Evolutionary conservation across 75 land plant genomes (phyloP).

Genomic region (Ceratopteris richardii): DNA sequence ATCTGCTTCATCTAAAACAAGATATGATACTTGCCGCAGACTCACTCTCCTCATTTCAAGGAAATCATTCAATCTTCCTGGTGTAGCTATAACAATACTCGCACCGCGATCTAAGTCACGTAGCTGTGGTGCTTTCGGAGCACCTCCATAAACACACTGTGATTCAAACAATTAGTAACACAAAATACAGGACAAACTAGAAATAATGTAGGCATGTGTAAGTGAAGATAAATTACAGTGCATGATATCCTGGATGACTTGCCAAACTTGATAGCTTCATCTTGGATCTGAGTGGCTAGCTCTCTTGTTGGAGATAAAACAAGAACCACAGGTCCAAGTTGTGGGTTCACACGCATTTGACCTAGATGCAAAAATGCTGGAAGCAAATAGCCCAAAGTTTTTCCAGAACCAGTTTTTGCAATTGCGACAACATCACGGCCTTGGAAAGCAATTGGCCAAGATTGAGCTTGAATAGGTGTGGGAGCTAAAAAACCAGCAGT

Average conservation of each 20-base stretch:
- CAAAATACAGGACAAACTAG: constrained; percentile 1
- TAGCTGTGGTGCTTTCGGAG: constrained; percentile 78
- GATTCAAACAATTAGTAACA: background rate
- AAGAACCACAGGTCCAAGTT: constrained; percentile 72
- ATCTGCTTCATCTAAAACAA: constrained; percentile 97
- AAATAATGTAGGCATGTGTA: background rate
- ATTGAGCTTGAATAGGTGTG: constrained; percentile 98
- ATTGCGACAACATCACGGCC: constrained; percentile 86
- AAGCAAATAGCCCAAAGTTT: constrained; percentile 86
- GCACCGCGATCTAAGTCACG: constrained; percentile 84
- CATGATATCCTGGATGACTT: constrained; percentile 85
- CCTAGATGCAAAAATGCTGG: constrained; percentile 90
- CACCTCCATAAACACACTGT: constrained; percentile 97
- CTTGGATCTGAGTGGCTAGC: constrained; percentile 93
- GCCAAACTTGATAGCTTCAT: constrained; percentile 91
- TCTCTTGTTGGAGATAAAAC: constrained; percentile 94
- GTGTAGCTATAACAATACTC: constrained; percentile 90
- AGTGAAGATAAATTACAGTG: constrained; percentile 42
- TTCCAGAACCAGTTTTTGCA: constrained; percentile 98
- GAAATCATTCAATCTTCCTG: constrained; percentile 91
- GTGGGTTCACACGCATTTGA: constrained; percentile 45
- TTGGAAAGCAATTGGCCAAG: constrained; percentile 94
- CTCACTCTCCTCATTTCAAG: constrained; percentile 78
- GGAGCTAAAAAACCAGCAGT: constrained; percentile 85
- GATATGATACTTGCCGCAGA: constrained; percentile 70